Evolutionary conservation across 768 basidiomycete species (phyloP).

Genomic region (Russula emetica): DNA sequence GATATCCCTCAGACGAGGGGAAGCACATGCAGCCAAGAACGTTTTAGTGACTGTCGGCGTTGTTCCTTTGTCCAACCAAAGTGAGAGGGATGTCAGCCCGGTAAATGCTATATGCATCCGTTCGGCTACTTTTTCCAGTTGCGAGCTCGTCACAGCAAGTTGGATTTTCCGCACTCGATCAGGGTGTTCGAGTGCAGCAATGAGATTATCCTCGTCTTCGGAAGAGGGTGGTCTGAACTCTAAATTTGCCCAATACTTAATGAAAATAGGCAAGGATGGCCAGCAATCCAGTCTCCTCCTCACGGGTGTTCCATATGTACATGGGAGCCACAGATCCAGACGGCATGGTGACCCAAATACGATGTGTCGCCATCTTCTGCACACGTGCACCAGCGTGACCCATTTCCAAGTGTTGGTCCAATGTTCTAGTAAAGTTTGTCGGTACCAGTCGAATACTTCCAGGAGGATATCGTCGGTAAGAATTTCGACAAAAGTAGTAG

Average conservation of each 20-base stretch:
- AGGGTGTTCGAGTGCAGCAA: not conserved
- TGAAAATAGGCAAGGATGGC: constrained; percentile 1
- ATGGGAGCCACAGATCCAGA: constrained; percentile 3
- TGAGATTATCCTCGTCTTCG: not conserved
- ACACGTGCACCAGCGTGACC: not conserved
- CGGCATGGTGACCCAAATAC: not conserved
- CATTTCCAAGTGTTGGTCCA: not conserved
- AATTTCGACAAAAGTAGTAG: not conserved
- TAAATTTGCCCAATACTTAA: not conserved
- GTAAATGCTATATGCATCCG: not conserved
- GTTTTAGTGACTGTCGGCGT: not conserved
- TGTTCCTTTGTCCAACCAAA: not conserved
- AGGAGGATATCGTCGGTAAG: not conserved
- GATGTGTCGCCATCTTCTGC: constrained; percentile 2
- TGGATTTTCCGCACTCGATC: not conserved
- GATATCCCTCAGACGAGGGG: not conserved
- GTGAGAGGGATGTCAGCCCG: not conserved
- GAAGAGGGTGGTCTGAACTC: not conserved
- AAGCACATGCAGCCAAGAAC: not conserved
- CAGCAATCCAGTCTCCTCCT: not conserved
- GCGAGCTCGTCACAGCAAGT: not conserved
- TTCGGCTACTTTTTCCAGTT: not conserved
- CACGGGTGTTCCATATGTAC: constrained; percentile 2
- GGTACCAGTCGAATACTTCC: not conserved
- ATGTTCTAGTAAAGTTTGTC: too few species aligned